These are phyloP conservation scores for Monilinia polystroma DNA, from an alignment of 2,329 filamentous ascomycete species.

Conservation along the genomic window DNA sequence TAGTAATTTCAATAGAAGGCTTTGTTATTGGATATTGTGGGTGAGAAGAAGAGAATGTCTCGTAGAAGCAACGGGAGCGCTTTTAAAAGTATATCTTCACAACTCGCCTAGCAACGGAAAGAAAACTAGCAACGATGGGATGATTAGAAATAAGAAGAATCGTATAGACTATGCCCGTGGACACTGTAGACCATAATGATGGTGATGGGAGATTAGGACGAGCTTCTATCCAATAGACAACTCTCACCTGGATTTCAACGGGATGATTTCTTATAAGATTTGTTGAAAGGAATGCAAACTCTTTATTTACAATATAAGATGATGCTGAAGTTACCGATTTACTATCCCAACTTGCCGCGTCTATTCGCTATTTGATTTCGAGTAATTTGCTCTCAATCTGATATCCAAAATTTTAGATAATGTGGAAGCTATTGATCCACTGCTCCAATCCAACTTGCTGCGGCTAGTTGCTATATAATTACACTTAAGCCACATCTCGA, in stretches of 20 bases:
- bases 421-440: neutral
- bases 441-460: neutral
- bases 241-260: neutral
- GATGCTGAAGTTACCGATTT: too few species aligned
- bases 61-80: neutral
- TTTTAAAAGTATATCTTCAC: neutral
- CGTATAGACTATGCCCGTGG: neutral
- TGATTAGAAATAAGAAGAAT: too few species aligned
- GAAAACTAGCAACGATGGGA: too few species aligned
- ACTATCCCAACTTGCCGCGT: too few species aligned
- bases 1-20: neutral
- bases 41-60: neutral
- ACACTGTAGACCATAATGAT: neutral
- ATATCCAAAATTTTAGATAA: neutral
- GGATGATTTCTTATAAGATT: neutral
- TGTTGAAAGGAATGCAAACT: neutral
- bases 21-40: neutral
- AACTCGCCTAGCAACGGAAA: neutral
- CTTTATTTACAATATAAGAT: too few species aligned
- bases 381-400: neutral
- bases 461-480: neutral
- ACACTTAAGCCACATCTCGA: neutral
- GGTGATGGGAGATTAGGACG: neutral
- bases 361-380: too few species aligned
- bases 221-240: neutral